Evolutionary conservation across 371 early-diverging fungal species (phyloP).

Genomic region (Apophysomyces variabilis): DNA sequence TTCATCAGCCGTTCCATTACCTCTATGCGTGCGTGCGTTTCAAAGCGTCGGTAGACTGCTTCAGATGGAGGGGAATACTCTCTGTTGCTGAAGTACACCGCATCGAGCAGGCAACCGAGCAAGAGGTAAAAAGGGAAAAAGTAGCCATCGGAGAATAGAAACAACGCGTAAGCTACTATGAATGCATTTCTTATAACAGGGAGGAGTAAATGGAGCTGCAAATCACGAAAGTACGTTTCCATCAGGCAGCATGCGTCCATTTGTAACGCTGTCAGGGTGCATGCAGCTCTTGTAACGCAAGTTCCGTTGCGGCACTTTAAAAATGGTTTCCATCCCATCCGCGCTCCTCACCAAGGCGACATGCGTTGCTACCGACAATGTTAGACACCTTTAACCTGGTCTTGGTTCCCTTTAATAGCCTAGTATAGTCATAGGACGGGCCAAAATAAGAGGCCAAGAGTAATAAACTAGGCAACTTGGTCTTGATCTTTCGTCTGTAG

Average conservation of each 20-base stretch:
- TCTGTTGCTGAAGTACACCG: conserved; percentile 21
- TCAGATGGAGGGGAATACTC: not conserved
- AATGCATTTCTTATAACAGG: conserved; percentile 4
- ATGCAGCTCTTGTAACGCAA: conserved; percentile 5
- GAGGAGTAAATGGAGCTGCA: not conserved
- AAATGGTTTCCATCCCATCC: too few relatives aligned
- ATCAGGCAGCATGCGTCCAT: conserved; percentile 7
- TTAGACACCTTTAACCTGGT: too few relatives aligned
- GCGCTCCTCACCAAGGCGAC: too few relatives aligned
- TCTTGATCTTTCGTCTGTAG: too few relatives aligned
- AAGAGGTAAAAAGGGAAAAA: conserved; percentile 31
- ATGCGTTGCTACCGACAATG: too few relatives aligned
- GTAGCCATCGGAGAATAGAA: conserved; percentile 37
- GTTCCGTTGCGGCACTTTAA: too few relatives aligned
- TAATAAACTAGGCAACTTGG: too few relatives aligned
- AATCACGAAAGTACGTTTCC: not conserved
- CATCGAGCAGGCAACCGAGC: conserved; percentile 33
- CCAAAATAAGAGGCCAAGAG: too few relatives aligned
- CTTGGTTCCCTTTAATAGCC: too few relatives aligned
- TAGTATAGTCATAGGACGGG: too few relatives aligned
- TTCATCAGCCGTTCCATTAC: not conserved
- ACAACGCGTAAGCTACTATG: conserved; percentile 22
- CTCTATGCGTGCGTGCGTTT: not conserved
- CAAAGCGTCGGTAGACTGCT: conserved; percentile 1
- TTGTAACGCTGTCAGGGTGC: not conserved